Percentiles rank a stretch among this genome's conserved stretches.
phyloP scores from a whole-genome alignment of 257 asterid species.

The Schizonepeta tenuifolia region DNA sequence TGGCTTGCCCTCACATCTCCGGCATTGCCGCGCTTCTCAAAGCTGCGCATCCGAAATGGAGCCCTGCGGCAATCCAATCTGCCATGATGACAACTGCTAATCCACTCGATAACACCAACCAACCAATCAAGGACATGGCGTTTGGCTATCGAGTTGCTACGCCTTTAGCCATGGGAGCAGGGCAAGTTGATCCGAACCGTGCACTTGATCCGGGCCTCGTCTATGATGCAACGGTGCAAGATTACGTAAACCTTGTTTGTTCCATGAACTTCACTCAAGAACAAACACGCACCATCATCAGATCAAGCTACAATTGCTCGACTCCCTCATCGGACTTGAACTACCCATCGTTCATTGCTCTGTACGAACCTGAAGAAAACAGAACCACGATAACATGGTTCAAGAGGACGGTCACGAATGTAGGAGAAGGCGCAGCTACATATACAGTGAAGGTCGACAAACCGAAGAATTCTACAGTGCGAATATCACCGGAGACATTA shows the following conservation, averaged over 20 bases:
- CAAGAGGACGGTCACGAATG: constrained; percentile 40
- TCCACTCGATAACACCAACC: constrained; percentile 31
- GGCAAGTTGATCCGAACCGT: constrained; percentile 44
- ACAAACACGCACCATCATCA: constrained; percentile 37
- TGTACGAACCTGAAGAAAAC: constrained; percentile 20
- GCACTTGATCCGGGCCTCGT: constrained; percentile 51
- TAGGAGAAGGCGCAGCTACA: constrained; percentile 35
- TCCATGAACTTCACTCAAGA: constrained; percentile 39
- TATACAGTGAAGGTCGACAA: constrained; percentile 28
- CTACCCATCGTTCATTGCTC: constrained; percentile 45
- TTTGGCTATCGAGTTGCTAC: constrained; percentile 29
- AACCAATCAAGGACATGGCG: constrained; percentile 37
- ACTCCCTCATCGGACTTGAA: constrained; percentile 43
- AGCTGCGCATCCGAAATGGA: constrained; percentile 49
- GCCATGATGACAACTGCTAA: constrained; percentile 52
- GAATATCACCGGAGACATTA: constrained; percentile 33
- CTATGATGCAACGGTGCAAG: constrained; percentile 42
- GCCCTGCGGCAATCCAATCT: constrained; percentile 50
- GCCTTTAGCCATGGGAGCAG: constrained; percentile 50
- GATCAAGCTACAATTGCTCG: constrained; percentile 44
- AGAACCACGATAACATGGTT: constrained; percentile 3
- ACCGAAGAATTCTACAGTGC: constrained; percentile 26
- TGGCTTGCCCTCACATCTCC: constrained; percentile 55
- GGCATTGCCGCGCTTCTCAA: constrained; percentile 49
- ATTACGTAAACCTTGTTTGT: constrained; percentile 45